phyloP scores from a whole-genome alignment of 2,329 filamentous ascomycete genomes.

The Penicillium sp. region DNA sequence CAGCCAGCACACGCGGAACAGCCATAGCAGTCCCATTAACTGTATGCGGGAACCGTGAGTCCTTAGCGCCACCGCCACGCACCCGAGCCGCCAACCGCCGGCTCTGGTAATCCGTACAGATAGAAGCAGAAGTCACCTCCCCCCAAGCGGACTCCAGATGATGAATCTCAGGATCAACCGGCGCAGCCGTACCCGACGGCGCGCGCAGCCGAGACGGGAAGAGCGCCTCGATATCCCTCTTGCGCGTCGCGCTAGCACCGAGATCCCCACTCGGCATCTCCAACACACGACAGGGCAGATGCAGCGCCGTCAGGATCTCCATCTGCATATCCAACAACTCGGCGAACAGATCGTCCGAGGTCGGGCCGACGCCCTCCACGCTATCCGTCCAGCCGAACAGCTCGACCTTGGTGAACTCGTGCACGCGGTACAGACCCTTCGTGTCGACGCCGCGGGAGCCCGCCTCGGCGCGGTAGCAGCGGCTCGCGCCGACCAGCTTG shows the following conservation, averaged over 20 bases:
- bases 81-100: conserved; percentile 75
- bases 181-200: not conserved
- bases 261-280: conserved; percentile 91
- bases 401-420: conserved; percentile 98
- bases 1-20: conserved; percentile 83
- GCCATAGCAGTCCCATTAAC: conserved; percentile 93
- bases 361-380: conserved; percentile 45
- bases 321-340: conserved; percentile 86
- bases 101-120: conserved; percentile 93
- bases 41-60: conserved; percentile 75
- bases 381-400: conserved; percentile 83
- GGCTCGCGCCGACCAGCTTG: conserved; percentile 76
- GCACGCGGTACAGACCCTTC: conserved; percentile 92
- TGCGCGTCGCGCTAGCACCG: conserved; percentile 80
- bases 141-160: conserved; percentile 71
- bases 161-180: conserved; percentile 3
- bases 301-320: conserved; percentile 73
- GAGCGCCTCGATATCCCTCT: conserved; percentile 89
- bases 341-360: conserved; percentile 59
- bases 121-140: conserved; percentile 84
- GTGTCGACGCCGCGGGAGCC: conserved; percentile 86
- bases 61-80: conserved; percentile 47
- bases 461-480: conserved; percentile 95
- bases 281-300: conserved; percentile 80
- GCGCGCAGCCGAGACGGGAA: conserved; percentile 72